phyloP scores from a whole-genome alignment of 768 basidiomycete genomes.

The Collybiopsis confluens region DNA sequence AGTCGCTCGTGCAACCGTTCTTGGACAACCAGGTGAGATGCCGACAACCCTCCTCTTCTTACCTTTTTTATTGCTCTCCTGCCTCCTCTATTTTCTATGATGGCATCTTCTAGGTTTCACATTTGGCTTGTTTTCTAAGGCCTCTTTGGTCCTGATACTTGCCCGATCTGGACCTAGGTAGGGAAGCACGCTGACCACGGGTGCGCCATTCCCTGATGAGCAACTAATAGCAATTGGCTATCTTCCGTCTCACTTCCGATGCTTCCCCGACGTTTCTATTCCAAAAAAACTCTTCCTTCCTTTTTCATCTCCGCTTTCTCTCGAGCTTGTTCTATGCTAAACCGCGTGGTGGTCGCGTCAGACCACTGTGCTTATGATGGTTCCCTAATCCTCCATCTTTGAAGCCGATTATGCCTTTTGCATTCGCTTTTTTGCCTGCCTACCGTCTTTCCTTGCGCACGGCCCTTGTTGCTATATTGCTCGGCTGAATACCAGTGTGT shows the following conservation, averaged over 20 bases:
- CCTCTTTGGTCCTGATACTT: not conserved
- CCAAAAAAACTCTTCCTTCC: not conserved
- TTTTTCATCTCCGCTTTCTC: not conserved
- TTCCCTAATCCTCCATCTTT: not conserved
- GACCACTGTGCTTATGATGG: slow-evolving; percentile 10
- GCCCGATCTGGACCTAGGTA: not conserved
- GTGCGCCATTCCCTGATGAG: not conserved
- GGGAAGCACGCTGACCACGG: not conserved
- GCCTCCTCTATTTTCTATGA: not conserved
- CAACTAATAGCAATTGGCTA: not conserved
- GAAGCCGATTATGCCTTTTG: not conserved
- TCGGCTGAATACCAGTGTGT: no score
- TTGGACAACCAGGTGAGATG: slow-evolving; percentile 90
- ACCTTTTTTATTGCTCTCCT: not conserved
- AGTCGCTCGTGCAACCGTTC: slow-evolving; percentile 93
- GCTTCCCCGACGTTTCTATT: not conserved
- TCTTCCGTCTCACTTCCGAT: not conserved
- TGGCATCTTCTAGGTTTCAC: no score
- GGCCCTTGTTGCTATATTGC: no score
- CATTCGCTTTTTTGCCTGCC: not conserved
- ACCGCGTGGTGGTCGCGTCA: slow-evolving; percentile 9
- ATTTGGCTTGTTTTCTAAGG: not conserved
- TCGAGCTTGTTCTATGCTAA: slow-evolving; percentile 11
- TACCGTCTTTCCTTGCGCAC: no score
- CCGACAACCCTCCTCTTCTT: slow-evolving; percentile 1